Percentiles rank a stretch among this genome's conserved stretches.
Conservation (phyloP, 305 asterid species). For the Fraxinus latifolia region DNA sequence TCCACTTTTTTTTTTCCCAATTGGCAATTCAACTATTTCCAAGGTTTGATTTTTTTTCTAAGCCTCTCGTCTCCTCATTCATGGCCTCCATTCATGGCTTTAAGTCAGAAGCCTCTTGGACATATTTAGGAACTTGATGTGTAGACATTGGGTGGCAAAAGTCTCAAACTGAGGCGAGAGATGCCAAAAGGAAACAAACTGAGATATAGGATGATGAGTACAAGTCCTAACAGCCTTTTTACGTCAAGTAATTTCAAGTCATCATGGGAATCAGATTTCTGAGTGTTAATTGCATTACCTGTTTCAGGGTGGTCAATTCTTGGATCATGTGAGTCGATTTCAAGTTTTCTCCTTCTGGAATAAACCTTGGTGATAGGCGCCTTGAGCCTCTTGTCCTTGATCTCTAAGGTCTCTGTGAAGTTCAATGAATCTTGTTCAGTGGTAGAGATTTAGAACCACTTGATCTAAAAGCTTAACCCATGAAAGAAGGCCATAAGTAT, state of each 20-base stretch:
- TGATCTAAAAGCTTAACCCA: not conserved
- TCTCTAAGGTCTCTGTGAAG: slow-evolving; percentile 2
- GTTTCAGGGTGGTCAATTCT: slow-evolving; percentile 1
- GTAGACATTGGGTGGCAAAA: not conserved
- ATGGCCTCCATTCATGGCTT: not conserved
- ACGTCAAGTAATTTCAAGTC: not conserved
- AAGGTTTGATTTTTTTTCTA: not conserved
- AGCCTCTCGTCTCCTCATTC: not conserved
- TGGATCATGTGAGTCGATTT: slow-evolving; percentile 4
- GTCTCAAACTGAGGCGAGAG: not conserved
- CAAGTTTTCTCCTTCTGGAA: not conserved
- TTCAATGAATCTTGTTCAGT: slow-evolving; percentile 2
- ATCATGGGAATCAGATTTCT: not conserved
- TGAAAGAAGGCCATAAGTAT: not conserved
- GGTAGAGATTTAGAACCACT: slow-evolving; percentile 3
- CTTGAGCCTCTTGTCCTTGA: not conserved
- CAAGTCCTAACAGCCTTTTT: not conserved
- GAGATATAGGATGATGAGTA: not conserved
- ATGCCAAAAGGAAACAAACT: not conserved
- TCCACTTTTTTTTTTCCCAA: not conserved
- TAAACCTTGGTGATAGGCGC: slow-evolving; percentile 1
- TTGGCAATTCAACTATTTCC: not conserved
- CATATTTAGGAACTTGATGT: not conserved
- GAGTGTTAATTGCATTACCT: not conserved
- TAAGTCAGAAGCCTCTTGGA: not conserved